Evolutionary conservation across 2,329 filamentous ascomycete genomes (phyloP).

Genomic region (Ceratocystis lukuohia): DNA sequence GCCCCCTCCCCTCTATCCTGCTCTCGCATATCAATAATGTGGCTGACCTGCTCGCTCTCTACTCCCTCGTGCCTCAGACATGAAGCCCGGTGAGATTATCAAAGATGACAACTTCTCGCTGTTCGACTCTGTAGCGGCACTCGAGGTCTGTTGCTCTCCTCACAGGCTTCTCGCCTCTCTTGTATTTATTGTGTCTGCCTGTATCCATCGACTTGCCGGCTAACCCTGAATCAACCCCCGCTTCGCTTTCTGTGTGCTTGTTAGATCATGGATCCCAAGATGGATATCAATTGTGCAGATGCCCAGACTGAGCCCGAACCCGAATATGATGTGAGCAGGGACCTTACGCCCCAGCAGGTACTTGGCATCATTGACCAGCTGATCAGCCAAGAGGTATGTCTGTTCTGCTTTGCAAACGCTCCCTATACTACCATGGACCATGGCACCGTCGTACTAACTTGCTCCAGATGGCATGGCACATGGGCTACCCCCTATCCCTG

Average conservation of each 20-base stretch:
- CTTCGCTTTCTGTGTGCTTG: not conserved
- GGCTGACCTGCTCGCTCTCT: not conserved
- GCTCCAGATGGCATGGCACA: constrained; percentile 80
- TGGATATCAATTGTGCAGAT: constrained; percentile 83
- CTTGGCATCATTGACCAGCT: constrained; percentile 91
- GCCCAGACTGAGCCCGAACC: constrained; percentile 73
- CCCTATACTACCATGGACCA: no score
- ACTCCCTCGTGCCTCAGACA: constrained; percentile 11
- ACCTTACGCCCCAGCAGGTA: constrained; percentile 62
- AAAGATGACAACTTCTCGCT: constrained; percentile 92
- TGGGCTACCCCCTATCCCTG: constrained; percentile 89
- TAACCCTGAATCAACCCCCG: not conserved
- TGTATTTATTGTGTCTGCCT: no score
- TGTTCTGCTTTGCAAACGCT: not conserved
- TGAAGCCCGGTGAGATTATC: constrained; percentile 54
- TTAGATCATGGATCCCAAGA: constrained; percentile 97
- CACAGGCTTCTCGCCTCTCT: not conserved
- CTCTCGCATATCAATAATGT: not conserved
- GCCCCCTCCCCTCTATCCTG: not conserved
- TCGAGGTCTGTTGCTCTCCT: constrained; percentile 43
- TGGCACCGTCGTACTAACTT: not conserved
- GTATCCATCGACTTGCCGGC: not conserved
- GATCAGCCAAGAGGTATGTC: constrained; percentile 65
- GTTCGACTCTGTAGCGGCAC: constrained; percentile 81
- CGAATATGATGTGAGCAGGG: constrained; percentile 58